Conservation (phyloP, 2,329 filamentous ascomycete species). For the Fusarium buxicola region DNA sequence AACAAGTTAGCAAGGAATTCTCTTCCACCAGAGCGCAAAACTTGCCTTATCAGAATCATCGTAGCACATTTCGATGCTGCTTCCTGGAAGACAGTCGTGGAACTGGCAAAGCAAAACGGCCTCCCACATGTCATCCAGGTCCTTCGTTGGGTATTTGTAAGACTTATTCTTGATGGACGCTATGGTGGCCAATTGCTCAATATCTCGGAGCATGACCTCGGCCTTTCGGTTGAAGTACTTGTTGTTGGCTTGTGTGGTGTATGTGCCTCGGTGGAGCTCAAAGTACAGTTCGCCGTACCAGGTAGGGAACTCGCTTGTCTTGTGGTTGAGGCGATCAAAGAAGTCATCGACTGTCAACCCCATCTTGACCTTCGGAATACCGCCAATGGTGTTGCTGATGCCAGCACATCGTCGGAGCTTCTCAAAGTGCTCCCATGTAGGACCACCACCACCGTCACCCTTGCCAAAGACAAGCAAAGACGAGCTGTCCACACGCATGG, state of each 20-base stretch:
- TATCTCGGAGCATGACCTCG: slow-evolving; percentile 85
- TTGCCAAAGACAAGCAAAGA: slow-evolving; percentile 96
- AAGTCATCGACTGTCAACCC: slow-evolving; percentile 94
- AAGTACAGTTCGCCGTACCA: slow-evolving; percentile 99
- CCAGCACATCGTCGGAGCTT: slow-evolving; percentile 94
- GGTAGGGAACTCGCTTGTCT: slow-evolving; percentile 82
- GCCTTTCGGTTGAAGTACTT: slow-evolving; percentile 92
- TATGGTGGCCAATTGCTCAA: slow-evolving; percentile 88
- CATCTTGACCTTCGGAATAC: slow-evolving; percentile 86
- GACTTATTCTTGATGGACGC: slow-evolving; percentile 77
- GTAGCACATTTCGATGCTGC: slow-evolving; percentile 97
- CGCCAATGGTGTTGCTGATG: slow-evolving; percentile 85
- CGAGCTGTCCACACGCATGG: slow-evolving; percentile 90
- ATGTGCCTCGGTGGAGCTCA: slow-evolving; percentile 95
- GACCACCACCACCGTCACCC: slow-evolving; percentile 94
- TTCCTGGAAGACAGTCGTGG: slow-evolving; percentile 96
- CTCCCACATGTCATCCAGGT: slow-evolving; percentile 98
- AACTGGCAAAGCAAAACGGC: slow-evolving; percentile 92
- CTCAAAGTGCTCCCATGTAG: slow-evolving; percentile 93
- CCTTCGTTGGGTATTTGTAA: slow-evolving; percentile 92
- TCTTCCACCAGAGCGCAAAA: neutral
- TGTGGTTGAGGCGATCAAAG: slow-evolving; percentile 86
- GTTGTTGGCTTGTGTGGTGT: slow-evolving; percentile 97
- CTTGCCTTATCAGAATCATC: slow-evolving; percentile 87
- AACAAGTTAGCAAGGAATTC: slow-evolving; percentile 9